Evolutionary conservation across 805 yeast species (phyloP).

Genomic region (Kazachstania psychrophila): DNA sequence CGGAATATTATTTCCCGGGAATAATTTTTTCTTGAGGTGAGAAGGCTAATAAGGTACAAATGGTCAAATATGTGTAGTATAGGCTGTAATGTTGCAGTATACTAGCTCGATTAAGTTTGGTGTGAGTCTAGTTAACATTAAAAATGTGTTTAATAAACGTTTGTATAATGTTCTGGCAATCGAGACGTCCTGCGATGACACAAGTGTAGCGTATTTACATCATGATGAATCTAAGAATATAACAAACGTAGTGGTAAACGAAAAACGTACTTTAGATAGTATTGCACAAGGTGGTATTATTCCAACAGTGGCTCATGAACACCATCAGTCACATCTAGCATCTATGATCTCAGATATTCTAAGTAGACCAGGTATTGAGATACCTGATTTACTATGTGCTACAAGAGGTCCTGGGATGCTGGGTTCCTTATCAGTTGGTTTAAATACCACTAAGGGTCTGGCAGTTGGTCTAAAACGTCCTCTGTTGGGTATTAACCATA

Average conservation of each 20-base stretch:
- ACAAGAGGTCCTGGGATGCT: slow-evolving; percentile 97
- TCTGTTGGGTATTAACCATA: slow-evolving; percentile 85
- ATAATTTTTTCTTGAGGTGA: too few species aligned
- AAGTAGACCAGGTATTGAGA: slow-evolving; percentile 4
- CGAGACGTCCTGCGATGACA: slow-evolving; percentile 92
- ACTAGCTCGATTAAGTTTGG: too few species aligned
- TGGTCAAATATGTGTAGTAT: too few species aligned
- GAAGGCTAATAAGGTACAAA: too few species aligned
- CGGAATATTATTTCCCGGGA: too few species aligned
- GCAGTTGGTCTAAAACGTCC: slow-evolving; percentile 71
- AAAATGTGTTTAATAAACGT: not conserved
- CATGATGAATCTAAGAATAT: slow-evolving; percentile 25
- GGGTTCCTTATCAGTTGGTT: slow-evolving; percentile 75
- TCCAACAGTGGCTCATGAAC: slow-evolving; percentile 75
- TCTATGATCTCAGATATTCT: slow-evolving; percentile 41
- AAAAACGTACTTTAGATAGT: slow-evolving; percentile 60
- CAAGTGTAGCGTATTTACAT: slow-evolving; percentile 75
- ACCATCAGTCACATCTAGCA: slow-evolving; percentile 58
- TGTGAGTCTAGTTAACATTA: too few species aligned
- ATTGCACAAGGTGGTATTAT: slow-evolving; percentile 69
- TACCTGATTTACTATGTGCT: slow-evolving; percentile 72
- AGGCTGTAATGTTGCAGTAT: too few species aligned
- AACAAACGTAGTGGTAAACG: slow-evolving; percentile 39
- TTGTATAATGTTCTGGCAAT: slow-evolving; percentile 59
- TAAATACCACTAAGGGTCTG: slow-evolving; percentile 79